Conservation (phyloP, 208 protist genomes). For the Wallacemonas sp. region DNA sequence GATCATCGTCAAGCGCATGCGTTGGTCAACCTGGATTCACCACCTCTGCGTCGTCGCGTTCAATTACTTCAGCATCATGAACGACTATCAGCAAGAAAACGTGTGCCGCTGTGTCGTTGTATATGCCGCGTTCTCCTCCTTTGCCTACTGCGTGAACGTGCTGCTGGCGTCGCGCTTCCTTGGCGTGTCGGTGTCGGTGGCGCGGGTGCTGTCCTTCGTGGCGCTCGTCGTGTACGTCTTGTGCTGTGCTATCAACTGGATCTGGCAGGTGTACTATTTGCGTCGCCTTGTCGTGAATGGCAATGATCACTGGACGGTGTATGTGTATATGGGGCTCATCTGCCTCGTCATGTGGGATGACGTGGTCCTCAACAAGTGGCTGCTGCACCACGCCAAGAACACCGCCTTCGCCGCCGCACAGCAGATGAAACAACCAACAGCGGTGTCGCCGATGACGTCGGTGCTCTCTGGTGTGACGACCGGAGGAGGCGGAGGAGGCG, state of each 20-base stretch:
- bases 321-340: conserved; percentile 81
- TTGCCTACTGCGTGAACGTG: conserved; percentile 92
- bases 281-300: conserved; percentile 57
- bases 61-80: conserved; percentile 89
- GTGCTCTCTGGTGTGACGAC: not conserved
- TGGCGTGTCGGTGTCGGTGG: conserved; percentile 50
- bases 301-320: conserved; percentile 80
- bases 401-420: conserved; percentile 64
- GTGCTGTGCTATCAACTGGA: conserved; percentile 88
- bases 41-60: conserved; percentile 89
- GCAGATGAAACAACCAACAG: conserved; percentile 26
- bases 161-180: conserved; percentile 92
- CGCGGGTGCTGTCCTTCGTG: conserved; percentile 71
- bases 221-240: conserved; percentile 83
- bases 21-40: conserved; percentile 89
- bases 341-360: conserved; percentile 89
- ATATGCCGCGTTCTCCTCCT: conserved; percentile 90
- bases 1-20: conserved; percentile 89
- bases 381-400: conserved; percentile 72
- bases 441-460: conserved; percentile 1
- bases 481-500: too few species aligned
- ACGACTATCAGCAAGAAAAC: conserved; percentile 88
- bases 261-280: conserved; percentile 90
- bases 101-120: conserved; percentile 90
- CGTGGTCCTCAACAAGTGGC: conserved; percentile 70